Conservation (phyloP, 768 basidiomycete genomes). For the Suillus weaverae region DNA sequence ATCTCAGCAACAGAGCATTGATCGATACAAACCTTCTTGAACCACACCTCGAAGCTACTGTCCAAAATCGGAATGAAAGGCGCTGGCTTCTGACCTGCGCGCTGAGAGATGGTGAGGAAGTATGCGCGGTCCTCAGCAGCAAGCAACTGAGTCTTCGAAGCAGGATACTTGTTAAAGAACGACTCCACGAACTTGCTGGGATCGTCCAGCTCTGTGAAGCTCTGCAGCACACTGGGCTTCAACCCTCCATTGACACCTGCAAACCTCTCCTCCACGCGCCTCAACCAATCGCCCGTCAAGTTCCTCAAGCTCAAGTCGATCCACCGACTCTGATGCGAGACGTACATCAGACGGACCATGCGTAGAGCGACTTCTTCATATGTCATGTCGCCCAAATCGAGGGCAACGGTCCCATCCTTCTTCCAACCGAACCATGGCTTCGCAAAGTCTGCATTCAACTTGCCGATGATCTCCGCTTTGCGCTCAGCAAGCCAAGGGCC, state of each 20-base stretch:
- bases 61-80: slow-evolving; percentile 98
- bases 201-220: slow-evolving; percentile 81
- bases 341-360: slow-evolving; percentile 93
- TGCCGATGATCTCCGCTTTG: slow-evolving; percentile 84
- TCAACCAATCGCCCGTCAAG: slow-evolving; percentile 94
- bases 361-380: slow-evolving; percentile 94
- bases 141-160: slow-evolving; percentile 82
- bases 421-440: slow-evolving; percentile 99
- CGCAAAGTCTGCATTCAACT: slow-evolving; percentile 92
- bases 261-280: slow-evolving; percentile 94
- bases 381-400: slow-evolving; percentile 94
- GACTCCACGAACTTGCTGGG: slow-evolving; percentile 72
- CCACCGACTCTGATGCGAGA: slow-evolving; percentile 90
- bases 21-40: slow-evolving; percentile 80
- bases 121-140: slow-evolving; percentile 92
- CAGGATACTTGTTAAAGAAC: slow-evolving; percentile 86
- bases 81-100: slow-evolving; percentile 96
- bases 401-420: slow-evolving; percentile 83
- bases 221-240: slow-evolving; percentile 84
- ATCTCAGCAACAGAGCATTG: background rate
- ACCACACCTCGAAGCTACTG: slow-evolving; percentile 95
- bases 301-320: slow-evolving; percentile 90
- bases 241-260: slow-evolving; percentile 81
- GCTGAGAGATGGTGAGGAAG: slow-evolving; percentile 94
- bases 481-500: slow-evolving; percentile 83